Percentiles rank a stretch among this genome's conserved stretches.
phyloP scores from a whole-genome alignment of 2,329 filamentous ascomycete species.

The Aspergillus sp. region DNA sequence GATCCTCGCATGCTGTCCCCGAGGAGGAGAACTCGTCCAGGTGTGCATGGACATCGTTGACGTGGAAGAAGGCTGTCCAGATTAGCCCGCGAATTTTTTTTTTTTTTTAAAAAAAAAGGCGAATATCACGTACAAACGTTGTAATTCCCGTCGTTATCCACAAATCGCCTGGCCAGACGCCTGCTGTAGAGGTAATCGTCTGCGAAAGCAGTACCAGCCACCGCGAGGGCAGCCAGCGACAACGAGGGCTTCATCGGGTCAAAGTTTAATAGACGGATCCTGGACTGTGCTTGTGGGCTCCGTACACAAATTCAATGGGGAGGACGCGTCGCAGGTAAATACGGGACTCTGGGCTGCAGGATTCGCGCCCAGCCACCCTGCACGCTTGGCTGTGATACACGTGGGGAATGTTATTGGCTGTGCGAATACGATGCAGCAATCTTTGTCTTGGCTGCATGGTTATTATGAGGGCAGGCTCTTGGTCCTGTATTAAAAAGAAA shows the following conservation, averaged over 20 bases:
- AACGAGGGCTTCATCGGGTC: neutral
- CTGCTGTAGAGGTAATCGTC: constrained; percentile 8
- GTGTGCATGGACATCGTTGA: constrained; percentile 6
- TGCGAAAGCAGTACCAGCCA: neutral
- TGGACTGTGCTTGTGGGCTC: neutral
- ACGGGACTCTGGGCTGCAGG: no score
- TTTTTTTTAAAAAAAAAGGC: no score
- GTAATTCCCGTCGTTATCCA: constrained; percentile 4
- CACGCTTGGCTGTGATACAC: neutral
- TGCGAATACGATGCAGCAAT: no score
- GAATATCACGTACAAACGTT: neutral
- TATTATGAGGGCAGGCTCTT: no score
- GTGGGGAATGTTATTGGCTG: neutral
- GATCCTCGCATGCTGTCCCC: constrained; percentile 1
- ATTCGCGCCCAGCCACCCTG: neutral
- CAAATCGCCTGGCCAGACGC: neutral
- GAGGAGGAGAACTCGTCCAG: constrained; percentile 3
- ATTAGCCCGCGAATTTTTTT: neutral
- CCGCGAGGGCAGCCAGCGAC: constrained; percentile 1
- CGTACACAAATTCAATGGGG: neutral
- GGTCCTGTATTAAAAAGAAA: no score
- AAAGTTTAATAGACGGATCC: no score
- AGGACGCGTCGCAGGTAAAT: neutral
- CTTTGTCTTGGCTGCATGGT: no score
- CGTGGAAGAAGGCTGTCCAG: constrained; percentile 1